Evolutionary conservation across 2,329 filamentous ascomycete genomes (phyloP).

Genomic region (Didymella sp.): DNA sequence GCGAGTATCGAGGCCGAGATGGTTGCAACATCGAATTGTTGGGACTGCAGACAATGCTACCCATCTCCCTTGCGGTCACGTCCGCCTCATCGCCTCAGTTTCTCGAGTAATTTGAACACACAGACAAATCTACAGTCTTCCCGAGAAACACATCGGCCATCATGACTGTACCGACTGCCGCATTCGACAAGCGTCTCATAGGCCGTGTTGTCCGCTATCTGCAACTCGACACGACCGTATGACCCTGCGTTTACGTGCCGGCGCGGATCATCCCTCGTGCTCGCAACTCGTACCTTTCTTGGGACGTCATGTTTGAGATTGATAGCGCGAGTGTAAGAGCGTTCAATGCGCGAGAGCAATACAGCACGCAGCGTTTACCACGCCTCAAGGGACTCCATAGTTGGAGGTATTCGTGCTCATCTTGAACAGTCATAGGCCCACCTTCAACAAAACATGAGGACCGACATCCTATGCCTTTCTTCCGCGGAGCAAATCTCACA

Average conservation of each 20-base stretch:
- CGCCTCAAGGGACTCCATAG: neutral
- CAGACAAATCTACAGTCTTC: neutral
- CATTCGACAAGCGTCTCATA: neutral
- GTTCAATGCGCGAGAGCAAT: neutral
- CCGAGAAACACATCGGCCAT: neutral
- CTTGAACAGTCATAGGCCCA: neutral
- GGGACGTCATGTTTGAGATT: constrained; percentile 13
- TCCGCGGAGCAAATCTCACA: constrained; percentile 1
- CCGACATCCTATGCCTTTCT: neutral
- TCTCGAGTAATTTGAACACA: neutral
- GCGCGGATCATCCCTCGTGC: neutral
- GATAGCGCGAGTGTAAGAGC: neutral
- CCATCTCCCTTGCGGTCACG: neutral
- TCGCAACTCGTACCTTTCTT: neutral
- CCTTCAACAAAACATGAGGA: neutral
- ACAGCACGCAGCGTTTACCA: neutral
- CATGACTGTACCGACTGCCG: constrained; percentile 2
- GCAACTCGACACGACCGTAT: neutral
- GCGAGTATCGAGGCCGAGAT: neutral
- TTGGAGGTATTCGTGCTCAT: neutral
- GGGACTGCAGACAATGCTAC: neutral
- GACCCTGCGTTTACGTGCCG: constrained; percentile 6
- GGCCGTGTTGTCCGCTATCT: neutral
- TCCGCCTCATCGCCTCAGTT: neutral
- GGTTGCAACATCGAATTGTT: neutral